Percentiles rank a stretch among this genome's conserved stretches.
Conservation (phyloP, 164 flowering plant genomes). For the Brasenia schreberi region DNA sequence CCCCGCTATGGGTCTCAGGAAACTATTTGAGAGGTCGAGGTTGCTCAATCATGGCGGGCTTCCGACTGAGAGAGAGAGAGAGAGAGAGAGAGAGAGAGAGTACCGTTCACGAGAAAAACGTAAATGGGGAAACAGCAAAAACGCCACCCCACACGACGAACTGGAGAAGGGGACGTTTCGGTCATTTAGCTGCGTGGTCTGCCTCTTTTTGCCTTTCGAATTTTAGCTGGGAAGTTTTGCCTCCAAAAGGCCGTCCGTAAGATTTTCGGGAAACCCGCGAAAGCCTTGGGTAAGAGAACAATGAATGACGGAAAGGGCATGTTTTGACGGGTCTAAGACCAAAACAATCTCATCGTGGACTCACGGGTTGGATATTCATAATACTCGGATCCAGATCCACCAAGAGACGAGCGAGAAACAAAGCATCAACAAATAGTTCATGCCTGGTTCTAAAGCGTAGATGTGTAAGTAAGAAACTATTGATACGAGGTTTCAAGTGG, state of each 20-base stretch:
- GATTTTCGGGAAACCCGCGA: not conserved
- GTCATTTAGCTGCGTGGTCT: not conserved
- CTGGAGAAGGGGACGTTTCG: not conserved
- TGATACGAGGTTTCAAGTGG: too few species aligned
- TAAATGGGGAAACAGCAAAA: not conserved
- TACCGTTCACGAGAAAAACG: not conserved
- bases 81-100: not conserved
- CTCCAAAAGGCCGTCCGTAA: not conserved
- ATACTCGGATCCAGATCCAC: too few species aligned
- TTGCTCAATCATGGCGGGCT: not conserved
- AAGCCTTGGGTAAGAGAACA: not conserved
- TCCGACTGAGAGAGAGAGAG: not conserved
- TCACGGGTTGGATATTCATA: not conserved
- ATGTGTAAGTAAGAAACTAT: too few species aligned
- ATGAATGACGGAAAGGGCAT: not conserved
- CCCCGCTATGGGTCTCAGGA: not conserved
- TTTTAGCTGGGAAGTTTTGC: not conserved
- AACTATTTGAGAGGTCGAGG: not conserved
- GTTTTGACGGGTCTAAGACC: not conserved
- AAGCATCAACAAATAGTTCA: too few species aligned
- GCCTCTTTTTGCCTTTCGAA: not conserved
- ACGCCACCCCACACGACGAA: not conserved
- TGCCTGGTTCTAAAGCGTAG: too few species aligned
- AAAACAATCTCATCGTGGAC: not conserved
- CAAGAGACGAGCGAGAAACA: too few species aligned